Evolutionary conservation across 345 rosid species (phyloP).

Genomic region (Psidium friedrichsthalianum): DNA sequence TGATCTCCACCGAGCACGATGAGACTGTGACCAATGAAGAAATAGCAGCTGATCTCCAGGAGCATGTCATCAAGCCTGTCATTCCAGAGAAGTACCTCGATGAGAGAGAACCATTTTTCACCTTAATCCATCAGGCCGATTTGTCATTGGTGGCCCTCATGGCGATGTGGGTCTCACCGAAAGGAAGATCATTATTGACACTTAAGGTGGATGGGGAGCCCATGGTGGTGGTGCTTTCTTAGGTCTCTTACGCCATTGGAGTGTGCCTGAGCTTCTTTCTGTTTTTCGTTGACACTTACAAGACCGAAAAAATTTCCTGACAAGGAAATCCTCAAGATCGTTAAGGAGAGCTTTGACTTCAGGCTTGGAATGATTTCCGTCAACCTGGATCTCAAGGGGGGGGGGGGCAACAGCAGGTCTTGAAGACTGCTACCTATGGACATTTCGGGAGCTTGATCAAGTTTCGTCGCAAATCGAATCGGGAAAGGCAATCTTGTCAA

Average conservation of each 20-base stretch:
- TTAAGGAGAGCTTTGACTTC: constrained; percentile 76
- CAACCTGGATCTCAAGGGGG: constrained; percentile 69
- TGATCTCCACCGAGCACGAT: constrained; percentile 66
- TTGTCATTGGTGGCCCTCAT: constrained; percentile 72
- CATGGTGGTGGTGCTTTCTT: constrained; percentile 84
- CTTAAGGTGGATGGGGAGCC: constrained; percentile 74
- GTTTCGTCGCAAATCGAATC: too few species aligned
- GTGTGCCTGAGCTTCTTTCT: constrained; percentile 65
- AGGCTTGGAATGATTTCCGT: constrained; percentile 84
- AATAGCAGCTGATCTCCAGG: constrained; percentile 70
- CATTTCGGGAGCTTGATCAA: too few species aligned
- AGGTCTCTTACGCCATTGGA: constrained; percentile 59
- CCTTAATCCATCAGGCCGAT: constrained; percentile 76
- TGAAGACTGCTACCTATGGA: constrained; percentile 92
- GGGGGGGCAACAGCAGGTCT: constrained; percentile 62
- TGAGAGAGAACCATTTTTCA: constrained; percentile 87
- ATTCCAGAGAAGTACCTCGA: constrained; percentile 69
- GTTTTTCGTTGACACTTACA: constrained; percentile 59
- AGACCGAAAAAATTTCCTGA: constrained; percentile 71
- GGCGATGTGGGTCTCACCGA: constrained; percentile 73
- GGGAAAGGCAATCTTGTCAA: too few species aligned
- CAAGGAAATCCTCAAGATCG: constrained; percentile 74
- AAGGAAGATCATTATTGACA: constrained; percentile 70
- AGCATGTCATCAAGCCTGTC: constrained; percentile 72
- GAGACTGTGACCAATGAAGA: constrained; percentile 75